Evolutionary conservation across 179 eudicot genomes (phyloP), one percentile per base, ranked within the genome.

Genomic region (Vitellaria paradoxa): DNA sequence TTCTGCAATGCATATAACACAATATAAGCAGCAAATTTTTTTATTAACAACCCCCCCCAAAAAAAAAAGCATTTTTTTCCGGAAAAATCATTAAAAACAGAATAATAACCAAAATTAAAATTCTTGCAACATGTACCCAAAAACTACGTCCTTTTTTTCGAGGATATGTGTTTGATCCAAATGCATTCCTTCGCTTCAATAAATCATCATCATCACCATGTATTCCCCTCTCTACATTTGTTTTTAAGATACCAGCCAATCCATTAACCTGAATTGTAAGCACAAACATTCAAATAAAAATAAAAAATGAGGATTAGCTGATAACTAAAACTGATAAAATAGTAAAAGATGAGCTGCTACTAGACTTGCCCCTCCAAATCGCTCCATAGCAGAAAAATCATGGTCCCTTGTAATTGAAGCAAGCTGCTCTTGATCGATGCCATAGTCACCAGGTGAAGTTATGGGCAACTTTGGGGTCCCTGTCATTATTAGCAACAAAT

Each of bases 121-220:
- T 24, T 30, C 18, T 20, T 6, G 65, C 8, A 76, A 26, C 52
- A 81, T 81, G 67, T 70, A 92, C 97, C 94, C 87, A 92, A 87
- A 92, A 92, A 78, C 92, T 86, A 7, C 91, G 85, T 65, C 93
- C 93, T 81, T 92, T 91, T 82, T 91, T 94, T 66, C 86, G 85
- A 61, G 97, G 98, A 87, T 94, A 94, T 55, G 96, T 92, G 76
- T 94, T 94, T 69, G 97, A 82, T 76, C 98, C 98, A 86, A 85
- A 94, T 18, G 85, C 80, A 78, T 80, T 84, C 82, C 84, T 94
- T 75, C 97, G 81, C 72, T 84, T 82, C 74, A 85, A 67, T 68
- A 88, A 11, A 71, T 94, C 94, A 45, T 84, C 82, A 73, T 94
- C 96, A 72, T 83, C 85, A 12, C 89, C 98, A 60, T 78, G 46